phyloP scores from a whole-genome alignment of 202 grass and related monocot species.

The Hordeum pubiflorum region DNA sequence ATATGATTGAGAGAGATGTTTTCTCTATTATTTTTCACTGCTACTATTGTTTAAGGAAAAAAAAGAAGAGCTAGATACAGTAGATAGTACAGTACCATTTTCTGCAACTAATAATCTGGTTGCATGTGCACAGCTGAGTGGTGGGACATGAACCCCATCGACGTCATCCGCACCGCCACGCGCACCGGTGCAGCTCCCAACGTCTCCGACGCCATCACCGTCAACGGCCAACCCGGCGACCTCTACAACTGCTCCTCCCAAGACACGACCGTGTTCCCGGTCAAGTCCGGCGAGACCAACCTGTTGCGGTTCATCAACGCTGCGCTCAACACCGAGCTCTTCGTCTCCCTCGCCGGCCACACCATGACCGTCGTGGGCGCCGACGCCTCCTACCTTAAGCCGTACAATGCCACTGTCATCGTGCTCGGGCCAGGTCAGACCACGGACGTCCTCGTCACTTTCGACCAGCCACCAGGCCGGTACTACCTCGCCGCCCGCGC shows the following conservation, averaged over 20 bases:
- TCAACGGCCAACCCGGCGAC: slow-evolving; percentile 91
- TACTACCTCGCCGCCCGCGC: slow-evolving; percentile 69
- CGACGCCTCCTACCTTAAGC: slow-evolving; percentile 86
- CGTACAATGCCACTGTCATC: slow-evolving; percentile 45
- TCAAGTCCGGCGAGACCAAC: slow-evolving; percentile 72
- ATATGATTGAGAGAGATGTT: neutral
- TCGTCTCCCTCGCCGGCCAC: slow-evolving; percentile 66
- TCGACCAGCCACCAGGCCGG: slow-evolving; percentile 32
- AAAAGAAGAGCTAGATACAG: too few species aligned
- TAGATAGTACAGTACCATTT: too few species aligned
- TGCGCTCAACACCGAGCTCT: slow-evolving; percentile 83
- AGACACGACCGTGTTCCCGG: slow-evolving; percentile 46
- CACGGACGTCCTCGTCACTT: slow-evolving; percentile 69
- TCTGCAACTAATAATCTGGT: neutral
- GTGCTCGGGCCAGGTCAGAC: slow-evolving; percentile 74
- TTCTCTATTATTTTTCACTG: too few species aligned
- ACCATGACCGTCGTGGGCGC: slow-evolving; percentile 74
- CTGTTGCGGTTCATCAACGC: slow-evolving; percentile 82
- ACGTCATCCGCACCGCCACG: slow-evolving; percentile 62
- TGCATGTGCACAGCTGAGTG: slow-evolving; percentile 53
- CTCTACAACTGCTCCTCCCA: slow-evolving; percentile 71
- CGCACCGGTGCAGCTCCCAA: slow-evolving; percentile 66
- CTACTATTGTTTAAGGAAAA: too few species aligned
- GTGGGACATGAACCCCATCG: slow-evolving; percentile 85
- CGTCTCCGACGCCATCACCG: slow-evolving; percentile 77